phyloP scores from a whole-genome alignment of 2,329 filamentous ascomycete genomes.

The Aspergillus sp. region DNA sequence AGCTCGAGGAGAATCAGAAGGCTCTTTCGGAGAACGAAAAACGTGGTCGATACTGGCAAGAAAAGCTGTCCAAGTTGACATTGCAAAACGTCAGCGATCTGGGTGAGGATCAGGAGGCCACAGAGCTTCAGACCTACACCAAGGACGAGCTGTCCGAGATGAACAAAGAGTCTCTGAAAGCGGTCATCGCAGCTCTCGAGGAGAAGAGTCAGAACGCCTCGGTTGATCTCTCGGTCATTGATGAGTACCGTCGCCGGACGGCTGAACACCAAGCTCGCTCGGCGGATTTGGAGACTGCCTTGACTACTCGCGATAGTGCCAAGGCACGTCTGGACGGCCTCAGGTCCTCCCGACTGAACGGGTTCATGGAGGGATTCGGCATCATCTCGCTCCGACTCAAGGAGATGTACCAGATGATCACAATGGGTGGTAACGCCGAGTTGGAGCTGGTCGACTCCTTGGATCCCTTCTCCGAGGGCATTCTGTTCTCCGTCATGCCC shows the following conservation, averaged over 20 bases:
- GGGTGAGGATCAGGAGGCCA: constrained; percentile 51
- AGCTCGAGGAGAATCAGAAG: constrained; percentile 95
- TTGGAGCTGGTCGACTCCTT: constrained; percentile 94
- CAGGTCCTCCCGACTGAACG: constrained; percentile 82
- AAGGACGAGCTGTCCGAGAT: constrained; percentile 65
- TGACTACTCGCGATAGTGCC: constrained; percentile 75
- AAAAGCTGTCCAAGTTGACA: constrained; percentile 80
- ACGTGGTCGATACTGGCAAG: constrained; percentile 79
- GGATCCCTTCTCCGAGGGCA: constrained; percentile 95
- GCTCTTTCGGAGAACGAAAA: constrained; percentile 81
- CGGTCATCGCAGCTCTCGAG: constrained; percentile 65
- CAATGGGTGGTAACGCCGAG: constrained; percentile 98
- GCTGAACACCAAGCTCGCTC: constrained; percentile 79
- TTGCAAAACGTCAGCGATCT: constrained; percentile 79
- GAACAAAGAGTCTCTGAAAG: constrained; percentile 62
- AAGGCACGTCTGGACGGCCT: constrained; percentile 94
- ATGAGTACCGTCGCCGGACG: constrained; percentile 82
- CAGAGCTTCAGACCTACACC: constrained; percentile 71
- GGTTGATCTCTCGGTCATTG: constrained; percentile 84
- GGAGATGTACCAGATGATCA: constrained; percentile 99
- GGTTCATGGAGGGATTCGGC: constrained; percentile 98
- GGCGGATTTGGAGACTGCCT: constrained; percentile 77
- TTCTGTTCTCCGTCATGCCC: constrained; percentile 97
- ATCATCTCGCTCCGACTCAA: constrained; percentile 92
- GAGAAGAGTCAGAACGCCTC: constrained; percentile 80